Percentiles rank a stretch among this genome's conserved stretches.
These are phyloP conservation scores for Dalbergia cultrata DNA, from an alignment of 306 rosid genomes.

Conservation along the genomic window DNA sequence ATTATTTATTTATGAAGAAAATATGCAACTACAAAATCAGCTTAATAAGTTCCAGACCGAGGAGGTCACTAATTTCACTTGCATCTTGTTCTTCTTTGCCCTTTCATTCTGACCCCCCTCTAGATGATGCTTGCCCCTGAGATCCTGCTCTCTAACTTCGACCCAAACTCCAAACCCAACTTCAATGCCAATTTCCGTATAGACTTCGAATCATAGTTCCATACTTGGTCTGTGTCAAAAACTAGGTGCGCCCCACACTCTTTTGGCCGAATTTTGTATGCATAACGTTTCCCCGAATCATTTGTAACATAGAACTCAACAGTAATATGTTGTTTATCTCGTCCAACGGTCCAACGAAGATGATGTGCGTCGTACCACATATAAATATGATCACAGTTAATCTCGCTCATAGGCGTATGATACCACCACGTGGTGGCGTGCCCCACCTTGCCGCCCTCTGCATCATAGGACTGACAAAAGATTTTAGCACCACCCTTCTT, in stretches of 20 bases:
- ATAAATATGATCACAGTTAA: constrained; percentile 30
- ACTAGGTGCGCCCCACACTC: neutral
- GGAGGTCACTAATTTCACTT: too few relatives aligned
- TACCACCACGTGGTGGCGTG: neutral
- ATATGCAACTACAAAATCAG: too few relatives aligned
- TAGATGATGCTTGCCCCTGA: too few relatives aligned
- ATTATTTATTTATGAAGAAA: too few relatives aligned
- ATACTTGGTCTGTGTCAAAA: neutral
- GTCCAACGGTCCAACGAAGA: neutral
- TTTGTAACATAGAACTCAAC: neutral
- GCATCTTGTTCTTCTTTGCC: too few relatives aligned
- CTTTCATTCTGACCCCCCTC: too few relatives aligned
- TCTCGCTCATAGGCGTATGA: neutral
- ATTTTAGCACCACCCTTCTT: neutral
- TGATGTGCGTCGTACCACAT: constrained; percentile 17
- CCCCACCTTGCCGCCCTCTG: neutral
- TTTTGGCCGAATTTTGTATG: neutral
- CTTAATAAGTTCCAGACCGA: too few relatives aligned
- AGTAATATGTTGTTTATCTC: neutral
- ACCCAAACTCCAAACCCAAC: too few relatives aligned
- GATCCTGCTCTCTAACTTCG: too few relatives aligned
- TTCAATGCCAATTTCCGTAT: too few relatives aligned
- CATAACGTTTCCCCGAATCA: neutral
- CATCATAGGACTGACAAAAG: neutral
- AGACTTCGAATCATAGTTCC: neutral